Conservation (phyloP, 805 yeast genomes). For the Saccharomyces eubayanus region DNA sequence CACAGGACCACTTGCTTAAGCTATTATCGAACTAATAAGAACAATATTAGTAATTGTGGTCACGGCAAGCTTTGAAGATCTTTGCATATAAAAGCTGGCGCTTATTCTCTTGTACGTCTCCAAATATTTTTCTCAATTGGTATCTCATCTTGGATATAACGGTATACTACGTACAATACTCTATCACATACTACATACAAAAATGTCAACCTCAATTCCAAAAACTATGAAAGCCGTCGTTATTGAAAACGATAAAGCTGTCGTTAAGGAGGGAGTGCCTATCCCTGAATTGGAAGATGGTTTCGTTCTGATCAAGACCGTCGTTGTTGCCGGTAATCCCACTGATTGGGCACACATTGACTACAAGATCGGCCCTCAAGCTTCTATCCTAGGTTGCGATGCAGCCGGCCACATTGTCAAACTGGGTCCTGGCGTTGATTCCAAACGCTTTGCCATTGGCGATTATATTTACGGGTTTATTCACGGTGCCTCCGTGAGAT, state of each 20-base stretch:
- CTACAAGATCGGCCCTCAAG: slow-evolving; percentile 35
- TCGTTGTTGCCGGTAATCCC: slow-evolving; percentile 56
- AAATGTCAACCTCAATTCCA: slow-evolving; percentile 10
- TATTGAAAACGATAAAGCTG: slow-evolving; percentile 29
- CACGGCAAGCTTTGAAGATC: not conserved
- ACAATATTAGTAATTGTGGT: not conserved
- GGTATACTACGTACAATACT: not conserved
- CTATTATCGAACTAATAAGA: not conserved
- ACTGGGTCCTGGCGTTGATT: slow-evolving; percentile 35
- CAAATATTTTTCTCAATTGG: not conserved
- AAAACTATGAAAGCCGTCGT: slow-evolving; percentile 37
- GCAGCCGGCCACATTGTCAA: slow-evolving; percentile 51
- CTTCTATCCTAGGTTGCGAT: slow-evolving; percentile 52
- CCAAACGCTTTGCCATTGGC: slow-evolving; percentile 36
- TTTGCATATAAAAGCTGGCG: not conserved
- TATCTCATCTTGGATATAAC: not conserved
- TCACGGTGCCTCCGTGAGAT: slow-evolving; percentile 43
- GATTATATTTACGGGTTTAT: slow-evolving; percentile 48
- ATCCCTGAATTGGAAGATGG: slow-evolving; percentile 30
- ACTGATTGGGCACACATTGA: slow-evolving; percentile 60
- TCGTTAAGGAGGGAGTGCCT: slow-evolving; percentile 23
- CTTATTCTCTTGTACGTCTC: not conserved
- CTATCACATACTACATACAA: not conserved
- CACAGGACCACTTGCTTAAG: not conserved
- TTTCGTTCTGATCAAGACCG: slow-evolving; percentile 39